phyloP scores from a whole-genome alignment of 805 yeast genomes.

The Saccharomycopsis lassenensis region DNA sequence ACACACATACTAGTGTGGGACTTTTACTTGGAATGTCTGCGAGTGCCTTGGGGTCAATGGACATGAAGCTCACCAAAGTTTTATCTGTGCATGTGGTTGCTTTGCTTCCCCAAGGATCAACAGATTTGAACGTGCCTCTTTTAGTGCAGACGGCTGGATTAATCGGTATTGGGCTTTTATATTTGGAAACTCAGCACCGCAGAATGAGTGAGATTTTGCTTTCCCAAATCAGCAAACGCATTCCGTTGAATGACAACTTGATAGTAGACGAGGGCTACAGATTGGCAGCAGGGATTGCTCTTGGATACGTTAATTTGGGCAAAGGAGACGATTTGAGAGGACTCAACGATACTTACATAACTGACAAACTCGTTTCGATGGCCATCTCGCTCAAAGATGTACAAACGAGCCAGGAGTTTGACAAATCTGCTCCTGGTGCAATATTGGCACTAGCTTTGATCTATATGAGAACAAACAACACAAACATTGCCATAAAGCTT shows the following conservation, averaged over 20 bases:
- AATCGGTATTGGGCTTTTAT: slow-evolving; percentile 80
- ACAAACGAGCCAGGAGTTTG: slow-evolving; percentile 46
- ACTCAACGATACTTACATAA: slow-evolving; percentile 50
- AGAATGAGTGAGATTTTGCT: slow-evolving; percentile 74
- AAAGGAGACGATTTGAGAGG: slow-evolving; percentile 53
- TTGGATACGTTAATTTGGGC: slow-evolving; percentile 79
- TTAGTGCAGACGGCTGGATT: slow-evolving; percentile 88
- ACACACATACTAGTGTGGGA: slow-evolving; percentile 75
- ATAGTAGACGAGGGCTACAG: slow-evolving; percentile 70
- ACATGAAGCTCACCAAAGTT: slow-evolving; percentile 78
- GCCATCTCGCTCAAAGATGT: slow-evolving; percentile 54
- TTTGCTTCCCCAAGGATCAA: slow-evolving; percentile 80
- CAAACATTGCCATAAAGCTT: slow-evolving; percentile 48
- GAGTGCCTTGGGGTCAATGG: slow-evolving; percentile 72
- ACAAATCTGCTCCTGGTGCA: slow-evolving; percentile 59
- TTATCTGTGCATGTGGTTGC: slow-evolving; percentile 90
- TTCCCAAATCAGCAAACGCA: slow-evolving; percentile 51
- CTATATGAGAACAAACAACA: slow-evolving; percentile 56
- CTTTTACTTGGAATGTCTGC: slow-evolving; percentile 88
- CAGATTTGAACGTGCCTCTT: slow-evolving; percentile 72
- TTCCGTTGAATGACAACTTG: slow-evolving; percentile 41
- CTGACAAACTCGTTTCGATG: slow-evolving; percentile 45
- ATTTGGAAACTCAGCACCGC: slow-evolving; percentile 66
- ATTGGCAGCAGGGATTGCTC: slow-evolving; percentile 76
- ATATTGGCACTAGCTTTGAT: slow-evolving; percentile 65